These are phyloP conservation scores for Conticribra weissflogii DNA, from an alignment of 108 stramenopile genomes.

Conservation along the genomic window DNA sequence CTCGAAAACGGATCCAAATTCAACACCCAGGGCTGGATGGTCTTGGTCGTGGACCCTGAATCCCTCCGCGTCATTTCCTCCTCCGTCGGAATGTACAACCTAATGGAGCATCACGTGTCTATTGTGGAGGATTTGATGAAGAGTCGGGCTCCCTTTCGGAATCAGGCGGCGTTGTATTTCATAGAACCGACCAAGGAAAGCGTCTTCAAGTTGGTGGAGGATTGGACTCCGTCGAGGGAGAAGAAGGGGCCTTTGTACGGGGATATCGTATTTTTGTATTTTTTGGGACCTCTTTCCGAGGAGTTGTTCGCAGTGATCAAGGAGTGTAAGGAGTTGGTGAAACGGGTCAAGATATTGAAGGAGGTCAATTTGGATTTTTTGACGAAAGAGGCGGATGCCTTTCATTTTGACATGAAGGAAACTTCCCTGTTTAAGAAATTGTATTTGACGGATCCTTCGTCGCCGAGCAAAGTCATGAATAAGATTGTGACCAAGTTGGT, in stretches of 20 bases:
- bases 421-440: slow-evolving; percentile 53
- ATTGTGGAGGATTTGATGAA: slow-evolving; percentile 87
- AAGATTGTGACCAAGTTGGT: slow-evolving; percentile 84
- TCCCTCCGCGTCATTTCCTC: slow-evolving; percentile 83
- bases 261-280: slow-evolving; percentile 87
- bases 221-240: slow-evolving; percentile 62
- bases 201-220: slow-evolving; percentile 66
- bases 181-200: slow-evolving; percentile 81
- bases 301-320: slow-evolving; percentile 77
- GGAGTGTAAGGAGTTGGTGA: slow-evolving; percentile 79
- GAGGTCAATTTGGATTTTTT: slow-evolving; percentile 97
- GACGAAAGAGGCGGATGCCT: slow-evolving; percentile 85
- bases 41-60: slow-evolving; percentile 81
- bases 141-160: slow-evolving; percentile 92
- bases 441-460: slow-evolving; percentile 31
- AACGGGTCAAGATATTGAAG: slow-evolving; percentile 79
- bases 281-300: slow-evolving; percentile 77
- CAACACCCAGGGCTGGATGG: slow-evolving; percentile 47
- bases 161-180: slow-evolving; percentile 93
- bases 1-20: slow-evolving; percentile 7
- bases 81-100: slow-evolving; percentile 91
- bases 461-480: slow-evolving; percentile 38
- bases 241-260: slow-evolving; percentile 82
- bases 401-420: slow-evolving; percentile 85
- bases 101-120: slow-evolving; percentile 90